phyloP scores from a whole-genome alignment of 495 filamentous ascomycete species.

The Peziza echinospora region DNA sequence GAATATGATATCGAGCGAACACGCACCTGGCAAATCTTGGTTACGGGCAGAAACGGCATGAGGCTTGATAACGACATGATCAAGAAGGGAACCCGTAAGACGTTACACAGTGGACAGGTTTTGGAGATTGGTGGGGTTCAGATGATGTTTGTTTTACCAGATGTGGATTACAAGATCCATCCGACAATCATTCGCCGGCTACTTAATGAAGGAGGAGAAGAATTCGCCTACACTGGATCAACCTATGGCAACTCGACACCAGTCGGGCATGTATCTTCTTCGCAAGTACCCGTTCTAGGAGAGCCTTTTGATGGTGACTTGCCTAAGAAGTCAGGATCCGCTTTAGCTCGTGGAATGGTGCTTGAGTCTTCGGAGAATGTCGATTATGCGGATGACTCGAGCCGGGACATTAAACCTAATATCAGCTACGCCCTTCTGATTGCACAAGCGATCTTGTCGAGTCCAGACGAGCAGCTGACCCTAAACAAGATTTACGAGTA shows the following conservation, averaged over 20 bases:
- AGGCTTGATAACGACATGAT: conserved; percentile 51
- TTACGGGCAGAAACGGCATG: conserved; percentile 78
- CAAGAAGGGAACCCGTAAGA: conserved; percentile 38
- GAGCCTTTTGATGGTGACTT: conserved; percentile 9
- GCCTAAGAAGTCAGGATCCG: conserved; percentile 32
- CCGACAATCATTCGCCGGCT: conserved; percentile 9
- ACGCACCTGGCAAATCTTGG: conserved; percentile 53
- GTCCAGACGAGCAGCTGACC: conserved; percentile 64
- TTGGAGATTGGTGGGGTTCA: conserved; percentile 78
- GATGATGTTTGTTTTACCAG: conserved; percentile 94
- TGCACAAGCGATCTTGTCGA: conserved; percentile 76
- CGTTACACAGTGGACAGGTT: conserved; percentile 62
- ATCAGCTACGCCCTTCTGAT: conserved; percentile 97
- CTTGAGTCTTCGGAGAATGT: conserved; percentile 57
- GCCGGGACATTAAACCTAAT: conserved; percentile 76
- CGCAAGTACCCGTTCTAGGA: conserved; percentile 6
- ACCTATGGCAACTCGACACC: conserved; percentile 14
- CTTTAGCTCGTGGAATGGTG: conserved; percentile 45
- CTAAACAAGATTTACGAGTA: conserved; percentile 77
- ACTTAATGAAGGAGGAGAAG: conserved; percentile 3
- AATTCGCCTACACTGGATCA: not conserved
- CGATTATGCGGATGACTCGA: conserved; percentile 62
- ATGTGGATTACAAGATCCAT: conserved; percentile 20
- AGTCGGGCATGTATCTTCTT: conserved; percentile 2
- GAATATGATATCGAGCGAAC: conserved; percentile 47